These are phyloP conservation scores for Naegleria gruberi DNA, from an alignment of 208 protist genomes.

Conservation along the genomic window DNA sequence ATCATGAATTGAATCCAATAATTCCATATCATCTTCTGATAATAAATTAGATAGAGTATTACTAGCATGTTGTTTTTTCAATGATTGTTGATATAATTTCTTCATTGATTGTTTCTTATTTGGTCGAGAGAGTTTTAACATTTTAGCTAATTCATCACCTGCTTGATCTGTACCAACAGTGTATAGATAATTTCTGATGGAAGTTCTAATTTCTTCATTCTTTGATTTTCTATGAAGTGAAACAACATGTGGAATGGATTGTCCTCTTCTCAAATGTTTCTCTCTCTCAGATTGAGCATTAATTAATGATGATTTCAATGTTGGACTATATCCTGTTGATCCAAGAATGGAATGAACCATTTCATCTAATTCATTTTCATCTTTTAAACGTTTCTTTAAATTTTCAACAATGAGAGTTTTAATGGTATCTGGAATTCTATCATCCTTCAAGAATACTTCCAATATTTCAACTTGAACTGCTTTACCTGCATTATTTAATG, in stretches of 20 bases:
- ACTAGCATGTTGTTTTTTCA: too few species aligned
- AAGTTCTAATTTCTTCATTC: background rate
- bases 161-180: background rate
- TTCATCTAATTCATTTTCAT: background rate
- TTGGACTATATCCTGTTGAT: background rate
- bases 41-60: too few species aligned
- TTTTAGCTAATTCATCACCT: background rate
- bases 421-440: background rate
- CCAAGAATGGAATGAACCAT: background rate
- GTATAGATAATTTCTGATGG: background rate
- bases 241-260: background rate
- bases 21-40: background rate
- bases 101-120: too few species aligned
- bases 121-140: background rate
- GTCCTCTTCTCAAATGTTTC: background rate
- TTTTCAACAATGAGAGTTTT: background rate
- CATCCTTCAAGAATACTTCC: background rate
- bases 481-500: background rate
- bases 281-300: background rate
- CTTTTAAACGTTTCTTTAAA: background rate
- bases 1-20: background rate
- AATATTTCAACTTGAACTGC: background rate
- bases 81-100: too few species aligned
- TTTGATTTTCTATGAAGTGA: background rate
- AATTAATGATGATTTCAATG: background rate